phyloP scores from a whole-genome alignment of 768 basidiomycete species.

The Hirschioporus abietinus region DNA sequence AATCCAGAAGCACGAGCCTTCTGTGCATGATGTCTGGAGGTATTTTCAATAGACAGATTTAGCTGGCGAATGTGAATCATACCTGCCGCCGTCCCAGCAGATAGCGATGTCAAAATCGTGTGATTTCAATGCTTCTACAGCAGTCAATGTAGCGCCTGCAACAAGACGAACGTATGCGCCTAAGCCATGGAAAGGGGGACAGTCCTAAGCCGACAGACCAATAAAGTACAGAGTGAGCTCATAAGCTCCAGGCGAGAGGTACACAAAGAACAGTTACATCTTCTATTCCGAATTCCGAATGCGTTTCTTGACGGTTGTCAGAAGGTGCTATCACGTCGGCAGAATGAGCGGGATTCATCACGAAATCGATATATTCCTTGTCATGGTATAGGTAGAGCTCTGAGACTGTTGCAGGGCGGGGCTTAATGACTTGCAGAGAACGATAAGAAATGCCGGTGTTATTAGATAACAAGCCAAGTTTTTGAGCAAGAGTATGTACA shows the following conservation, averaged over 20 bases:
- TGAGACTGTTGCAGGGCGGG: slow-evolving; percentile 45
- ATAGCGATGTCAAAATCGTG: slow-evolving; percentile 57
- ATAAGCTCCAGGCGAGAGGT: slow-evolving; percentile 5
- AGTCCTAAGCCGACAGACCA: slow-evolving; percentile 50
- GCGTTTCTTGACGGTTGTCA: slow-evolving; percentile 8
- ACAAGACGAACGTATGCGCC: slow-evolving; percentile 63
- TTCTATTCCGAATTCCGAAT: slow-evolving; percentile 51
- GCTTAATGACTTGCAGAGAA: slow-evolving; percentile 40
- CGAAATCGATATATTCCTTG: slow-evolving; percentile 60
- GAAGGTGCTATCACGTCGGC: slow-evolving; percentile 11
- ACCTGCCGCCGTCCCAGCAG: slow-evolving; percentile 91
- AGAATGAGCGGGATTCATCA: slow-evolving; percentile 33
- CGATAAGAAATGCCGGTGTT: slow-evolving; percentile 14
- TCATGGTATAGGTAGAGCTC: slow-evolving; percentile 69
- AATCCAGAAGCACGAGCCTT: slow-evolving; percentile 80
- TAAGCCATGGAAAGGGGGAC: slow-evolving; percentile 70
- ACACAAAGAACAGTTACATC: slow-evolving; percentile 37
- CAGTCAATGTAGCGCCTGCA: slow-evolving; percentile 76
- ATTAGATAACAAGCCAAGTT: slow-evolving; percentile 43
- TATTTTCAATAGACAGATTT: not conserved
- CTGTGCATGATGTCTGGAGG: slow-evolving; percentile 71
- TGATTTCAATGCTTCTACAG: slow-evolving; percentile 52
- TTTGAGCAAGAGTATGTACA: slow-evolving; percentile 57
- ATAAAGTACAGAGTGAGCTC: not conserved
- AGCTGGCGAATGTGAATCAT: not conserved